Evolutionary conservation across 371 early-diverging fungal genomes (phyloP).

Genomic region (Mucor piriformis): DNA sequence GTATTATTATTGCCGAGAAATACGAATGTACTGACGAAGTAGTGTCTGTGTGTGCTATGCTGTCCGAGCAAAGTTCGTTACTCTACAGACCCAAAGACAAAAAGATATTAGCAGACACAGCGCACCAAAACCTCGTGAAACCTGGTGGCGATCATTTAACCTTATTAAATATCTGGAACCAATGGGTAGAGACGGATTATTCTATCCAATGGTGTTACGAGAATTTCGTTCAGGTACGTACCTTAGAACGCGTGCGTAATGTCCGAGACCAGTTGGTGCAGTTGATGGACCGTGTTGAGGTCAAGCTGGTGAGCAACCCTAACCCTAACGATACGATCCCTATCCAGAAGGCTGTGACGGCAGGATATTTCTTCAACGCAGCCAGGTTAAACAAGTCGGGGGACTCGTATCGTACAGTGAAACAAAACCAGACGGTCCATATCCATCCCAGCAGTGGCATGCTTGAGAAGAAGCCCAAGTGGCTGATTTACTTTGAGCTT

Average conservation of each 20-base stretch:
- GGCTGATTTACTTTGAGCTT: slow-evolving; percentile 92
- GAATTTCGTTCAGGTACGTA: slow-evolving; percentile 92
- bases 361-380: slow-evolving; percentile 96
- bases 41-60: slow-evolving; percentile 88
- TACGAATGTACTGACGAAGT: slow-evolving; percentile 93
- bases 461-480: slow-evolving; percentile 73
- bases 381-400: slow-evolving; percentile 83
- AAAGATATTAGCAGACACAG: slow-evolving; percentile 92
- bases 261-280: slow-evolving; percentile 94
- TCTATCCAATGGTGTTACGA: slow-evolving; percentile 95
- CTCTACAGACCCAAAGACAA: slow-evolving; percentile 96
- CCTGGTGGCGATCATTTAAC: slow-evolving; percentile 94
- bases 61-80: slow-evolving; percentile 89
- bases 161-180: slow-evolving; percentile 91
- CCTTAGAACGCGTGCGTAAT: slow-evolving; percentile 90
- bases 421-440: slow-evolving; percentile 88
- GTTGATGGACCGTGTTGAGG: slow-evolving; percentile 92
- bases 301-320: slow-evolving; percentile 74
- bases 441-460: slow-evolving; percentile 93
- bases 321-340: slow-evolving; percentile 78
- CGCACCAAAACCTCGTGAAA: slow-evolving; percentile 80
- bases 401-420: slow-evolving; percentile 90
- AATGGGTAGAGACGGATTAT: slow-evolving; percentile 94
- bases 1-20: slow-evolving; percentile 89
- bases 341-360: slow-evolving; percentile 85